Evolutionary conservation across 2,329 filamentous ascomycete genomes (phyloP), one percentile per base, ranked within the genome.

Genomic region (Parafenestella ontariensis): DNA sequence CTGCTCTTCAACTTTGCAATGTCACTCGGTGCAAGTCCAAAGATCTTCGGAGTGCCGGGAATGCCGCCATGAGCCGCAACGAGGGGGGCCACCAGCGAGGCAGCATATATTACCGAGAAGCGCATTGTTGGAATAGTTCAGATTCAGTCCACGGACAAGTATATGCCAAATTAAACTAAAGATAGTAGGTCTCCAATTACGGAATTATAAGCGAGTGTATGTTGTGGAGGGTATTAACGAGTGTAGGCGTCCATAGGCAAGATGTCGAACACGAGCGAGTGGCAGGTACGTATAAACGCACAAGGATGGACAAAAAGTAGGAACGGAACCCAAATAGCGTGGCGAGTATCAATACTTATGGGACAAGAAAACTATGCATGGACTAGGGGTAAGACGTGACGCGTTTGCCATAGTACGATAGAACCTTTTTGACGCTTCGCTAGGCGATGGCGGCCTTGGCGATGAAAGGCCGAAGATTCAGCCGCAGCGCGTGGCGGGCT

Each of bases 61-160:
- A 66, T 53, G 28, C 62, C 64, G 18, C 54, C 40, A 53, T 76
- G 73, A 46, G 73, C 72, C 23, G 66, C 69, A 21, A 70, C 72
- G 13, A 73, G 56, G 7, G 71, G 68, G 9, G 60, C 70, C 42
- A 66, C 64, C 46, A 69, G 49, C 17, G 68, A 65, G 40, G 61
- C 68, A 34, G 68, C 62, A 26, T 69, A 54, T n/a, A 72, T 34
- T 24, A 64, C 64, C 21, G 67, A 61, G 62, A 74, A 68, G 46
- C 66, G 71, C 73, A 76, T 76, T 39, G 49, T 63, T n/a, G 5
- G 24, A 34, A 29, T n/a, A 23, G 20, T 13, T 5, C 26, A 8
- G 17, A 34, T 41, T n/a, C 8, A 13, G n/a, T 15, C 9, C 13
- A 29, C 15, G 18, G 21, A 40, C 18, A 39, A 15, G 23, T 33